A percentile compares a stretch with the other conserved stretches of the same genome.
Evolutionary conservation across 2,329 filamentous ascomycete genomes (phyloP).

Genomic region (Aureobasidium sp.): DNA sequence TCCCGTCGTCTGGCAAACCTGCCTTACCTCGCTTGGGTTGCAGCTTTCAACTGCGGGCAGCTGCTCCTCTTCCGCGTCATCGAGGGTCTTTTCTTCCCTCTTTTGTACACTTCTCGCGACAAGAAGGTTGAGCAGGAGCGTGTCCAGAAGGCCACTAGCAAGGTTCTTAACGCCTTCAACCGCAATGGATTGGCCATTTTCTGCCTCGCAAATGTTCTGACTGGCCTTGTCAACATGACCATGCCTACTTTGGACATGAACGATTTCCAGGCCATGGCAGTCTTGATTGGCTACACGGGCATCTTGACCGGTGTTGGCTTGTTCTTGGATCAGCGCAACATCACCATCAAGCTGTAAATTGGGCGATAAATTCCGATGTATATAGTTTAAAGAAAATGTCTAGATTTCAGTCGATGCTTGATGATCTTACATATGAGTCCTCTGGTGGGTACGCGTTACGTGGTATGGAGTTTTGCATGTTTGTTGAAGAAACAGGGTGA

Average conservation of each 20-base stretch:
- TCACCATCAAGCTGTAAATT: constrained; percentile 62
- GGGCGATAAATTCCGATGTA: background rate
- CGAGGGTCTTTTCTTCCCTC: constrained; percentile 72
- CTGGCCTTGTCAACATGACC: constrained; percentile 81
- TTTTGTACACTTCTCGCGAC: constrained; percentile 53
- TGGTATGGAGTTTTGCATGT: background rate
- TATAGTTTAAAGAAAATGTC: background rate
- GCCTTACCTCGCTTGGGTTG: constrained; percentile 87
- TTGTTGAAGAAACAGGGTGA: background rate
- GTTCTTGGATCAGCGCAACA: constrained; percentile 54
- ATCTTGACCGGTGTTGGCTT: constrained; percentile 62
- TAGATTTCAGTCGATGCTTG: background rate
- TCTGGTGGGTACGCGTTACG: too few species aligned
- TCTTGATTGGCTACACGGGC: constrained; percentile 67
- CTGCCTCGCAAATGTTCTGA: constrained; percentile 79
- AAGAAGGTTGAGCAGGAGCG: constrained; percentile 55
- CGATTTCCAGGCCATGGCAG: constrained; percentile 59
- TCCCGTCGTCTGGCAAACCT: constrained; percentile 88
- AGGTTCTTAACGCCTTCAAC: constrained; percentile 76
- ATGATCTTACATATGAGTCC: too few species aligned
- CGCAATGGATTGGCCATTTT: constrained; percentile 82
- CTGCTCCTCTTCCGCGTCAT: constrained; percentile 70
- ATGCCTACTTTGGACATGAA: constrained; percentile 71
- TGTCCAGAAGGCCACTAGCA: constrained; percentile 66
- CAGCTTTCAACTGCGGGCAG: constrained; percentile 84